These are phyloP conservation scores for Serendipita vermifera DNA, from an alignment of 768 basidiomycete genomes.

Conservation along the genomic window DNA sequence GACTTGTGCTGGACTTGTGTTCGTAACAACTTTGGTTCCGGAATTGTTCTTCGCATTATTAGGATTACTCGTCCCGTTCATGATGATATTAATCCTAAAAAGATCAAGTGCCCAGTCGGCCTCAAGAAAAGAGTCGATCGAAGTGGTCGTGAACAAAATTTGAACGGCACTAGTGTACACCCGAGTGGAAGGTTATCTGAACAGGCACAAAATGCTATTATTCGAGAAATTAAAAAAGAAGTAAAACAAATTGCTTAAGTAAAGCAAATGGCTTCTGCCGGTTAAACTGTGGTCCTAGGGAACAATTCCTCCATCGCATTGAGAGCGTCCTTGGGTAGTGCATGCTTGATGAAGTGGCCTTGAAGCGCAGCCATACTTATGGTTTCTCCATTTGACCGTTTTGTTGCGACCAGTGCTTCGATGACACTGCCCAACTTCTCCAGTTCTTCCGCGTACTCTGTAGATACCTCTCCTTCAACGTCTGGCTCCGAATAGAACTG, in stretches of 20 bases:
- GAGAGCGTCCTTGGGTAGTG: conserved; percentile 41
- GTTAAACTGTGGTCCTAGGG: no score
- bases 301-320: conserved; percentile 35
- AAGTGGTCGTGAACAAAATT: no score
- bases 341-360: conserved; percentile 78
- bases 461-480: conserved; percentile 27
- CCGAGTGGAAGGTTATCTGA: no score
- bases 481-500: conserved; percentile 54
- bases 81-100: background rate
- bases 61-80: background rate
- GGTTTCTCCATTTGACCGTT: conserved; percentile 38
- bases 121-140: no score
- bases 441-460: conserved; percentile 27
- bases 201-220: no score
- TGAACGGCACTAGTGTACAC: no score
- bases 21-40: background rate
- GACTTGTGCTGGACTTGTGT: background rate
- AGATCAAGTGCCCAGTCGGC: background rate
- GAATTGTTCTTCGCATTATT: background rate
- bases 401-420: conserved; percentile 38
- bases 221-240: no score
- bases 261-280: no score
- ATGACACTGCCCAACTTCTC: conserved; percentile 40
- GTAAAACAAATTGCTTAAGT: no score
- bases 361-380: conserved; percentile 96